phyloP scores from a whole-genome alignment of 2,329 filamentous ascomycete species.

The Aspergillus glaucus region DNA sequence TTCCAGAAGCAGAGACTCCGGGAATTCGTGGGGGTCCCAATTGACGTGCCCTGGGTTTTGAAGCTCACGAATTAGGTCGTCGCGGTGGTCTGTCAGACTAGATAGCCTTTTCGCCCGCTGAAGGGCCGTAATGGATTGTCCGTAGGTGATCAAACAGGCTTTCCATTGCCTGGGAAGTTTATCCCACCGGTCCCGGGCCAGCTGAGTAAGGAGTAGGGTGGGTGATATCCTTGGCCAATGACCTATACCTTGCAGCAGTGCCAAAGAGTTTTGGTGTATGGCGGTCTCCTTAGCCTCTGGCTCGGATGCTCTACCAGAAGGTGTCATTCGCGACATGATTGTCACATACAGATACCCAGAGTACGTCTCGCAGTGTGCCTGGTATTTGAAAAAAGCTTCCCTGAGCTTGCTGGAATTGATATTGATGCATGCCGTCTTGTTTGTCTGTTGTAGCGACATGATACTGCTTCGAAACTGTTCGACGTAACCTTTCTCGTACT shows the following conservation, averaged over 20 bases:
- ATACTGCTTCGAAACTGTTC: slow-evolving; percentile 8
- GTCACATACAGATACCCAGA: background rate
- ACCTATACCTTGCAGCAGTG: background rate
- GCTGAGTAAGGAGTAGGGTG: slow-evolving; percentile 16
- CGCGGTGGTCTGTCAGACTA: slow-evolving; percentile 4
- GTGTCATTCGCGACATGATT: slow-evolving; percentile 5
- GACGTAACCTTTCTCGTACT: slow-evolving; percentile 12
- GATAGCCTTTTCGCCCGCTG: slow-evolving; percentile 25
- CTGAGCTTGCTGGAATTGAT: slow-evolving; percentile 1
- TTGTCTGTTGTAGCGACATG: slow-evolving; percentile 5
- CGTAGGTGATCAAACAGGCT: slow-evolving; percentile 17
- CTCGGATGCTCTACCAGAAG: background rate
- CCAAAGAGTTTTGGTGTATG: background rate
- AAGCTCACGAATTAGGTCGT: slow-evolving; percentile 29
- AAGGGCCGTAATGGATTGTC: slow-evolving; percentile 19
- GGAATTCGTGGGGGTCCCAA: slow-evolving; percentile 48
- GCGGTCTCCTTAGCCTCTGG: background rate
- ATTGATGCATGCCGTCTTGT: background rate
- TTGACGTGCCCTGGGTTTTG: slow-evolving; percentile 49
- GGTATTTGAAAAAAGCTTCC: slow-evolving; percentile 1
- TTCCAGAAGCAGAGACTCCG: slow-evolving; percentile 60
- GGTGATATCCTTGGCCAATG: slow-evolving; percentile 17
- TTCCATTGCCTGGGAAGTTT: slow-evolving; percentile 12
- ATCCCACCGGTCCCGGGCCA: slow-evolving; percentile 13
- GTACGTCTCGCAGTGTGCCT: slow-evolving; percentile 2